These are phyloP conservation scores for Hirschfeldia incana DNA, from an alignment of 345 rosid species.

Conservation along the genomic window DNA sequence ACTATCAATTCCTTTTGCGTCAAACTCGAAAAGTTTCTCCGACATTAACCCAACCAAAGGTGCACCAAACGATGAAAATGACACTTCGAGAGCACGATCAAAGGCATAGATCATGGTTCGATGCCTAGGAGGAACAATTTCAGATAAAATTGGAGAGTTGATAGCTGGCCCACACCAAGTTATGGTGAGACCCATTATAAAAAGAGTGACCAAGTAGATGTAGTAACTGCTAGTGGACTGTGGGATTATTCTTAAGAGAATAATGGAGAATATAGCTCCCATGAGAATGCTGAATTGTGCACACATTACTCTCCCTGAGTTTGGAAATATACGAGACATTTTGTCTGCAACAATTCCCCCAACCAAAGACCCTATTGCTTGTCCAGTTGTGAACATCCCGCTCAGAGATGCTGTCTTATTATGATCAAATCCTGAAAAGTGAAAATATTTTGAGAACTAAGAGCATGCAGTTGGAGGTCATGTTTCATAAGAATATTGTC, in stretches of 20 bases:
- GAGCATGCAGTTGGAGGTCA: neutral
- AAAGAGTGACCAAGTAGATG: constrained; percentile 59
- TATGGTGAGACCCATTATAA: constrained; percentile 74
- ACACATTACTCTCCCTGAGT: constrained; percentile 79
- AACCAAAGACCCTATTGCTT: constrained; percentile 63
- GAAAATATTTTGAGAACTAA: neutral
- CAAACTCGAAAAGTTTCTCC: constrained; percentile 70
- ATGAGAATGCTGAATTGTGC: constrained; percentile 88
- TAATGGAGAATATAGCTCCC: constrained; percentile 79
- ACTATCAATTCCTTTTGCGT: constrained; percentile 52
- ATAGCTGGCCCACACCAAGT: constrained; percentile 83
- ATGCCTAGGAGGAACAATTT: constrained; percentile 78
- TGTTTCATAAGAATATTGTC: neutral
- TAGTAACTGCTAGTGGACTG: constrained; percentile 60
- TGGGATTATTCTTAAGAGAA: constrained; percentile 72
- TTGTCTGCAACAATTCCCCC: constrained; percentile 84
- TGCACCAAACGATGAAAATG: constrained; percentile 86
- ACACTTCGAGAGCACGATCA: constrained; percentile 83
- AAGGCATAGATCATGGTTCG: constrained; percentile 92
- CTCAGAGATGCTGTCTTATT: constrained; percentile 62
- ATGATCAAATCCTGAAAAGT: constrained; percentile 65
- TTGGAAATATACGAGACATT: constrained; percentile 54
- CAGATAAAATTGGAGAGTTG: constrained; percentile 86
- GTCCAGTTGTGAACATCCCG: constrained; percentile 68
- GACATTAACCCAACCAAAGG: constrained; percentile 90